Percentiles rank a stretch among this genome's conserved stretches.
Evolutionary conservation across 2,329 filamentous ascomycete genomes (phyloP).

Genomic region (Gremmenia infestans): DNA sequence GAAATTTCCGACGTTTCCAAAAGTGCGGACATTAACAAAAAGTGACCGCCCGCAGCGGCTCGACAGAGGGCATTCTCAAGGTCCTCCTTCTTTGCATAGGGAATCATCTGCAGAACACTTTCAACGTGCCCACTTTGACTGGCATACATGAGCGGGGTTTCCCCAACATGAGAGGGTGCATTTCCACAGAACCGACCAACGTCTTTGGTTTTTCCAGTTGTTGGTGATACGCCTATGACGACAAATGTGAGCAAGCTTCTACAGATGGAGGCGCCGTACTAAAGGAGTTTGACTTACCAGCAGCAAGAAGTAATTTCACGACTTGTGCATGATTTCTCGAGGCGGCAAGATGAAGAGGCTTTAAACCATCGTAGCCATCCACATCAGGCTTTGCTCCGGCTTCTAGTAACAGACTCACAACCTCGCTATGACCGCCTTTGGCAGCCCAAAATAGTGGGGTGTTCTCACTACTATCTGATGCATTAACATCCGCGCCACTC

Average conservation of each 20-base stretch:
- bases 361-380: slow-evolving; percentile 23
- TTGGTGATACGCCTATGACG: slow-evolving; percentile 18
- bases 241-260: too few relatives aligned
- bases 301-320: slow-evolving; percentile 30
- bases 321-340: slow-evolving; percentile 28
- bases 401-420: slow-evolving; percentile 28
- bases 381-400: slow-evolving; percentile 33
- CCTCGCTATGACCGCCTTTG: slow-evolving; percentile 23
- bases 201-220: slow-evolving; percentile 14
- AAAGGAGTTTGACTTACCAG: slow-evolving; percentile 33
- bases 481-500: slow-evolving; percentile 13
- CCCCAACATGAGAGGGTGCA: slow-evolving; percentile 10
- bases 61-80: slow-evolving; percentile 15
- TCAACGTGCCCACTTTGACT: slow-evolving; percentile 25
- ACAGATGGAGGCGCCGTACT: too few relatives aligned
- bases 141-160: slow-evolving; percentile 32
- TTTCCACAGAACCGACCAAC: slow-evolving; percentile 6
- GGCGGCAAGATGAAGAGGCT: slow-evolving; percentile 35
- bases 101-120: slow-evolving; percentile 11
- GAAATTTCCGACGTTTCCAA: slow-evolving; percentile 5
- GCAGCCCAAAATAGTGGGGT: slow-evolving; percentile 34
- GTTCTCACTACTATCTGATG: slow-evolving; percentile 19
- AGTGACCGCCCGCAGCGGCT: slow-evolving; percentile 14
- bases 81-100: slow-evolving; percentile 8
- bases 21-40: slow-evolving; percentile 11